Percentiles rank a stretch among this genome's conserved stretches.
Conservation (phyloP, 441 rosid genomes). For the Adansonia gregorii region DNA sequence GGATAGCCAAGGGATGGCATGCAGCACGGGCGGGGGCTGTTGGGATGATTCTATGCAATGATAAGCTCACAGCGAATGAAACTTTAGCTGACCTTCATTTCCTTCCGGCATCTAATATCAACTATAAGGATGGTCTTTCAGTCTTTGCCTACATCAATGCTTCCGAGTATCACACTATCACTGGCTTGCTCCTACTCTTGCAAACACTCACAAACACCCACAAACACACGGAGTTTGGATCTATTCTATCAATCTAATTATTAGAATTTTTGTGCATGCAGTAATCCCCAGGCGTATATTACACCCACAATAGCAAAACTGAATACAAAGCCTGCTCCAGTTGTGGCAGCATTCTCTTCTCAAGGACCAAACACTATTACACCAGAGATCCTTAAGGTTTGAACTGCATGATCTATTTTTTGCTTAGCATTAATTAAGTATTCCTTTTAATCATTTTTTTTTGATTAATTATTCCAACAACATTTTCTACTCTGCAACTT, state of each 20-base stretch:
- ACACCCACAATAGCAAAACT: conserved; percentile 27
- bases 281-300: conserved; percentile 50
- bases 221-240: not conserved
- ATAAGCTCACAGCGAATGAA: not conserved
- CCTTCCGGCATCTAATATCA: conserved; percentile 58
- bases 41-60: conserved; percentile 65
- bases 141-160: conserved; percentile 44
- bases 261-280: conserved; percentile 23
- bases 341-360: conserved; percentile 61
- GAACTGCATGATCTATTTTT: not conserved
- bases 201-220: not conserved
- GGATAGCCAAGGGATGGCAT: conserved; percentile 45
- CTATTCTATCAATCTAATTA: not conserved
- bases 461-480: not conserved
- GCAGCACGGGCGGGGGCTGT: conserved; percentile 57
- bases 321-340: conserved; percentile 51
- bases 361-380: conserved; percentile 54
- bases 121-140: conserved; percentile 40
- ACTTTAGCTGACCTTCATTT: conserved; percentile 45
- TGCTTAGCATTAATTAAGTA: too few relatives aligned
- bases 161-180: conserved; percentile 32
- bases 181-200: not conserved
- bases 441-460: not conserved
- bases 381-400: conserved; percentile 61
- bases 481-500: not conserved